A percentile compares a stretch with the other conserved stretches of the same genome.
Conservation (phyloP, 2,329 filamentous ascomycete species). For the Akanthomyces lecanii region DNA sequence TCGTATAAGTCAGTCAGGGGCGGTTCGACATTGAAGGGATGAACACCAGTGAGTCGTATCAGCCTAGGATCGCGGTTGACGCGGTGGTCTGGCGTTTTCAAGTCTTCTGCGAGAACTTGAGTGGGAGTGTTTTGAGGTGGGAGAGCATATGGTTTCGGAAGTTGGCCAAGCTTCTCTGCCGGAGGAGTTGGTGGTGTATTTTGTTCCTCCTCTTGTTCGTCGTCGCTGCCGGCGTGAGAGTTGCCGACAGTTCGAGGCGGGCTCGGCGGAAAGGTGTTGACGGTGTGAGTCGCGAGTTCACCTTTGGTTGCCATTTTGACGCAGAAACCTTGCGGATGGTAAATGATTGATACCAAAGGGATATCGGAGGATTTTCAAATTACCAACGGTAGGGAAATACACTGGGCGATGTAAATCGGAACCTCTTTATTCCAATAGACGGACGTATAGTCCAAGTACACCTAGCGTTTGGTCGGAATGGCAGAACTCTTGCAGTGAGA, state of each 20-base stretch:
- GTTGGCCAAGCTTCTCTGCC: slow-evolving; percentile 18
- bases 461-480: not conserved
- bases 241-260: slow-evolving; percentile 20
- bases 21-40: slow-evolving; percentile 88
- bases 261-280: slow-evolving; percentile 11
- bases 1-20: slow-evolving; percentile 75
- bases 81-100: slow-evolving; percentile 78
- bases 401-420: not conserved
- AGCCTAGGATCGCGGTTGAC: slow-evolving; percentile 75
- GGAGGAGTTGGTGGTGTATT: not conserved
- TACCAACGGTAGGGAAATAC: not conserved
- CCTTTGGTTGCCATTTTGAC: slow-evolving; percentile 1
- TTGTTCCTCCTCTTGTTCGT: slow-evolving; percentile 21
- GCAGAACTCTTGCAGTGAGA: not conserved
- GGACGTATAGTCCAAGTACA: not conserved
- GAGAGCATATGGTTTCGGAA: slow-evolving; percentile 51
- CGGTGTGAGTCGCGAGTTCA: not conserved
- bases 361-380: not conserved
- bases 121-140: slow-evolving; percentile 62
- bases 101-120: slow-evolving; percentile 66
- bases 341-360: not conserved
- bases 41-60: slow-evolving; percentile 80
- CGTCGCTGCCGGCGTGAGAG: slow-evolving; percentile 34
- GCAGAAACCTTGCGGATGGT: not conserved
- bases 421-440: not conserved